Evolutionary conservation across 1,284 basidiomycete species (phyloP).

Genomic region (Phaffia rhodozyma): DNA sequence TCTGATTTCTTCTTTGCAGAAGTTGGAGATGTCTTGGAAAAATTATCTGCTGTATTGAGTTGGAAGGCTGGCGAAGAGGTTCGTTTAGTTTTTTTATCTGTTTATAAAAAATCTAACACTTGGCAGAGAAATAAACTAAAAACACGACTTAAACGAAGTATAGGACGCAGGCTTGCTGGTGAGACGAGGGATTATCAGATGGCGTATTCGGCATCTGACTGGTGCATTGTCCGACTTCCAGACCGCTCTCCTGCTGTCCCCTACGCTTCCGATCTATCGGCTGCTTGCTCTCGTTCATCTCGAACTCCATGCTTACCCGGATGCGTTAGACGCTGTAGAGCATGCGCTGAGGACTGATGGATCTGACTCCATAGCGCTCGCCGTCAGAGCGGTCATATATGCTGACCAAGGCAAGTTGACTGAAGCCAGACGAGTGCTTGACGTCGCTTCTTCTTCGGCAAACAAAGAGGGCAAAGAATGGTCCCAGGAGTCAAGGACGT

Average conservation of each 20-base stretch:
- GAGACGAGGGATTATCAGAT: slow-evolving; percentile 12
- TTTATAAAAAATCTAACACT: too few species aligned
- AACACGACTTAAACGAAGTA: too few species aligned
- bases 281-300: slow-evolving; percentile 13
- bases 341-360: slow-evolving; percentile 2
- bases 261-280: background rate
- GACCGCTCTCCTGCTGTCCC: slow-evolving; percentile 8
- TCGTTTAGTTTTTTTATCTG: too few species aligned
- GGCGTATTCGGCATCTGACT: slow-evolving; percentile 11
- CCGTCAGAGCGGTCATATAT: slow-evolving; percentile 11
- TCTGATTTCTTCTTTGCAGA: slow-evolving; percentile 5
- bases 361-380: slow-evolving; percentile 1
- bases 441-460: slow-evolving; percentile 2
- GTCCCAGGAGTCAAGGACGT: background rate
- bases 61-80: slow-evolving; percentile 16
- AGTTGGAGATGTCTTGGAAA: slow-evolving; percentile 1
- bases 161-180: slow-evolving; percentile 15
- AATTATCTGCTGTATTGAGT: slow-evolving; percentile 4
- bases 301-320: background rate
- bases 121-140: too few species aligned
- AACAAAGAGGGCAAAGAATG: background rate
- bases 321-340: slow-evolving; percentile 1
- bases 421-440: slow-evolving; percentile 4
- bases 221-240: slow-evolving; percentile 11
- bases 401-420: slow-evolving; percentile 3